These are phyloP conservation scores for Fragaria vesca DNA, from an alignment of 306 rosid species.

Conservation along the genomic window DNA sequence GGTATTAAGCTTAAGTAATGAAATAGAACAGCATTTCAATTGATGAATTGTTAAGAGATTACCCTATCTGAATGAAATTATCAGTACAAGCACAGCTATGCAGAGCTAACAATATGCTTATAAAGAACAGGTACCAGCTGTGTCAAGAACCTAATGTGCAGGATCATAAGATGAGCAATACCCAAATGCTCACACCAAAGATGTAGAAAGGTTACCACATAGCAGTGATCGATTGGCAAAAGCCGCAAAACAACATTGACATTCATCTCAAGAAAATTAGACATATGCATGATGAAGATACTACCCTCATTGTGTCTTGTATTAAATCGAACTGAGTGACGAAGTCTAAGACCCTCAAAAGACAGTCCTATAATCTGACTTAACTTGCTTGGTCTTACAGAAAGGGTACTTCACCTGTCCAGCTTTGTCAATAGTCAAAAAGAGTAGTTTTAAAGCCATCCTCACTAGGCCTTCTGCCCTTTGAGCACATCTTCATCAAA, in stretches of 20 bases:
- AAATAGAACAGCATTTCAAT: not conserved
- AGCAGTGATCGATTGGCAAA: not conserved
- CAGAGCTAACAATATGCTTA: not conserved
- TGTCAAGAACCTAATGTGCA: not conserved
- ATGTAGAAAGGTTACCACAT: too few species aligned
- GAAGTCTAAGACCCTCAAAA: too few species aligned
- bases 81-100: not conserved
- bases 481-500: too few species aligned
- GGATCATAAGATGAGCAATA: too few species aligned
- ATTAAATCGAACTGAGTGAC: too few species aligned
- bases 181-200: too few species aligned
- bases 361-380: too few species aligned
- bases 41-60: not conserved
- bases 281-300: not conserved
- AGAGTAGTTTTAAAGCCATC: not conserved
- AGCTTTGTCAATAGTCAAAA: too few species aligned
- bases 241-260: not conserved
- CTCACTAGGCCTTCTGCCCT: not conserved
- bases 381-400: not conserved
- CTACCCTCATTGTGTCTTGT: too few species aligned
- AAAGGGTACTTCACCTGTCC: too few species aligned
- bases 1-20: not conserved
- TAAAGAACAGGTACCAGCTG: not conserved
- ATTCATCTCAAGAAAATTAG: too few species aligned
- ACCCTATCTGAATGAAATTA: not conserved